A percentile compares a stretch with the other conserved stretches of the same genome.
These are phyloP conservation scores for Naganishia vishniacii DNA, from an alignment of 768 basidiomycete genomes.

Conservation along the genomic window DNA sequence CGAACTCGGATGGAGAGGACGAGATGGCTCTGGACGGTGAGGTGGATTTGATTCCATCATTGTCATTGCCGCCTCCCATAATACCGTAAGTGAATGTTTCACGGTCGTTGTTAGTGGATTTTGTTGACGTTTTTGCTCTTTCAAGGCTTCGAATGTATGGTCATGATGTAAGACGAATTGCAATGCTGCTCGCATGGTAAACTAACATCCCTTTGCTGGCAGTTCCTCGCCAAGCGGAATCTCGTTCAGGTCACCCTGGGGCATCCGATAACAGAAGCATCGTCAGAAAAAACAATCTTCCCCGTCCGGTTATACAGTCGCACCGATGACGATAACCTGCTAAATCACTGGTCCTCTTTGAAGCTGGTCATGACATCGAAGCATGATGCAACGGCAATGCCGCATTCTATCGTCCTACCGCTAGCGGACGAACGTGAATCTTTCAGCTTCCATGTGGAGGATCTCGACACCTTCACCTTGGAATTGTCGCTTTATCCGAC, in stretches of 20 bases:
- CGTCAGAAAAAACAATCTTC: constrained; percentile 45
- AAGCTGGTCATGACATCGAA: constrained; percentile 93
- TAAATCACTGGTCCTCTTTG: constrained; percentile 60
- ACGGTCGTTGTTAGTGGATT: background rate
- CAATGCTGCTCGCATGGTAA: too few species aligned
- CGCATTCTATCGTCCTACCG: constrained; percentile 83
- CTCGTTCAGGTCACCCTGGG: constrained; percentile 83
- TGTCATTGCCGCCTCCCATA: constrained; percentile 95
- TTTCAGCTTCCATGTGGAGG: constrained; percentile 80
- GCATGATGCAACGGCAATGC: constrained; percentile 74
- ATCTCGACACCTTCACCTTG: constrained; percentile 65
- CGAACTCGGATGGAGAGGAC: constrained; percentile 46
- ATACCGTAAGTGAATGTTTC: constrained; percentile 71
- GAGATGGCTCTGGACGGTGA: constrained; percentile 57
- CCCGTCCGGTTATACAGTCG: constrained; percentile 55
- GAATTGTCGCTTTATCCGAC: constrained; percentile 95
- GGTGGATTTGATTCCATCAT: constrained; percentile 83
- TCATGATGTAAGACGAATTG: constrained; percentile 57
- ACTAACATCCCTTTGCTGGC: constrained; percentile 49
- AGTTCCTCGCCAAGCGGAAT: constrained; percentile 67
- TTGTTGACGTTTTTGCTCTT: background rate
- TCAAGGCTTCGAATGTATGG: constrained; percentile 75
- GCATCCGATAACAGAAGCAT: constrained; percentile 53
- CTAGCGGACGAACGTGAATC: constrained; percentile 63
- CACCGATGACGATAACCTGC: constrained; percentile 43